Evolutionary conservation across 116 monocot genomes (phyloP).

Genomic region (Trichopus zeylanicus): DNA sequence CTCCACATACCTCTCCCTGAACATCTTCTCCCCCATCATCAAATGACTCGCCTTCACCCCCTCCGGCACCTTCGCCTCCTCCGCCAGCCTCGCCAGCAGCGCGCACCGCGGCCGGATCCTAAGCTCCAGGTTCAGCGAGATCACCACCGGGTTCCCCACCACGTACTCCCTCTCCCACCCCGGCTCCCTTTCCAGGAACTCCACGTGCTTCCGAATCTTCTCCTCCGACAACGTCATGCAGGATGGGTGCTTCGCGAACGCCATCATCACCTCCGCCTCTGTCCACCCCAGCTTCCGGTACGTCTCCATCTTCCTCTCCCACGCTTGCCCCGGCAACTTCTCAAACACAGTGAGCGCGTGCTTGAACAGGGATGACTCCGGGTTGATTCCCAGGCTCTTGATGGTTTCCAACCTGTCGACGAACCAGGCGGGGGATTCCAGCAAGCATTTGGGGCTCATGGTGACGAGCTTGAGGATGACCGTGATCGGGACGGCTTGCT

Average conservation of each 20-base stretch:
- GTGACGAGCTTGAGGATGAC: conserved; percentile 7
- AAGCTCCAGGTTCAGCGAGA: conserved; percentile 18
- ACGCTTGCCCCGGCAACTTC: not conserved
- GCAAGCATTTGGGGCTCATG: conserved; percentile 2
- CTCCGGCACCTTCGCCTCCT: conserved; percentile 11
- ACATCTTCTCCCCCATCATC: conserved; percentile 1
- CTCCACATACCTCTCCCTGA: conserved; percentile 15
- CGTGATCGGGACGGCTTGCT: conserved; percentile 5
- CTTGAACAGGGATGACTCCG: not conserved
- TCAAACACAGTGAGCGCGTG: conserved; percentile 8
- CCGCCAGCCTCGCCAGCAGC: conserved; percentile 18
- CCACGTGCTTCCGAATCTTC: conserved; percentile 16
- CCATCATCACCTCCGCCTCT: conserved; percentile 7
- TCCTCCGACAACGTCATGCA: conserved; percentile 20
- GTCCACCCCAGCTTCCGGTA: conserved; percentile 25
- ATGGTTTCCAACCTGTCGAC: not conserved
- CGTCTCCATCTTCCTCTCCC: conserved; percentile 17
- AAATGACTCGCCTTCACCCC: not conserved
- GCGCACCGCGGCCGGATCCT: conserved; percentile 21
- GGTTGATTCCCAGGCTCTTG: conserved; percentile 2
- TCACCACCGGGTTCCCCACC: conserved; percentile 5
- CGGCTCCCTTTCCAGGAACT: conserved; percentile 17
- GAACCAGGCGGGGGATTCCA: not conserved
- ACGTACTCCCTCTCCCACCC: conserved; percentile 12
- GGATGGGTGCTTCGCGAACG: conserved; percentile 27